phyloP scores from a whole-genome alignment of 2,329 filamentous ascomycete species.

The Ophiostoma perfectum region DNA sequence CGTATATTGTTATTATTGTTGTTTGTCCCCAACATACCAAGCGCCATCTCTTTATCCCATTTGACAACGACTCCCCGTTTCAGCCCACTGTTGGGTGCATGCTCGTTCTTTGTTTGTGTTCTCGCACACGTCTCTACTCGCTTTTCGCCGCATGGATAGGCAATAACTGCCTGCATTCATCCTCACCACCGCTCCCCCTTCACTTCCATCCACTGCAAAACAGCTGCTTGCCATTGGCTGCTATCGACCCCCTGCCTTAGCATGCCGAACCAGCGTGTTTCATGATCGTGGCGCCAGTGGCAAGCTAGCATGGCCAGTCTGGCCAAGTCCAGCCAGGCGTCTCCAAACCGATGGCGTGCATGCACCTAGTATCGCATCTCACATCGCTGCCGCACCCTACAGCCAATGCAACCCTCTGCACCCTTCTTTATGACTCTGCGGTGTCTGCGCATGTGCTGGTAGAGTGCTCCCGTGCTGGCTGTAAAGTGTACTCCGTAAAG shows the following conservation, averaged over 20 bases:
- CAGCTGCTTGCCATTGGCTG: neutral
- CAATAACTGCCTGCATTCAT: neutral
- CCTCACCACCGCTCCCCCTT: neutral
- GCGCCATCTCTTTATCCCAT: neutral
- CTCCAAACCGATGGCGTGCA: constrained; percentile 9
- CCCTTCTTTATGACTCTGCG: no score
- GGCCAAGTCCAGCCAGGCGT: neutral
- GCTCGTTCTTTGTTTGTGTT: neutral
- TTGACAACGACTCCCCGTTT: neutral
- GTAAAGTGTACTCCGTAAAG: neutral
- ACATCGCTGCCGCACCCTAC: neutral
- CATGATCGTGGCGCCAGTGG: constrained; percentile 21
- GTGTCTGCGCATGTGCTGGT: neutral
- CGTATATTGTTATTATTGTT: neutral
- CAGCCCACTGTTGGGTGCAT: neutral
- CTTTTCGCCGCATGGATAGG: neutral
- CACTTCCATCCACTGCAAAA: neutral
- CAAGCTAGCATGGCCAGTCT: constrained; percentile 10
- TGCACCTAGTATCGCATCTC: neutral
- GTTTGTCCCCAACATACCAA: neutral
- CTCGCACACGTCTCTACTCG: neutral
- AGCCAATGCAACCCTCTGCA: no score
- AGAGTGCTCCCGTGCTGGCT: neutral
- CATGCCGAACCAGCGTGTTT: constrained; percentile 21
- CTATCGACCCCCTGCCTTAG: constrained; percentile 14